phyloP scores from a whole-genome alignment of 176 grass and related monocot species.

The Pharus latifolius region DNA sequence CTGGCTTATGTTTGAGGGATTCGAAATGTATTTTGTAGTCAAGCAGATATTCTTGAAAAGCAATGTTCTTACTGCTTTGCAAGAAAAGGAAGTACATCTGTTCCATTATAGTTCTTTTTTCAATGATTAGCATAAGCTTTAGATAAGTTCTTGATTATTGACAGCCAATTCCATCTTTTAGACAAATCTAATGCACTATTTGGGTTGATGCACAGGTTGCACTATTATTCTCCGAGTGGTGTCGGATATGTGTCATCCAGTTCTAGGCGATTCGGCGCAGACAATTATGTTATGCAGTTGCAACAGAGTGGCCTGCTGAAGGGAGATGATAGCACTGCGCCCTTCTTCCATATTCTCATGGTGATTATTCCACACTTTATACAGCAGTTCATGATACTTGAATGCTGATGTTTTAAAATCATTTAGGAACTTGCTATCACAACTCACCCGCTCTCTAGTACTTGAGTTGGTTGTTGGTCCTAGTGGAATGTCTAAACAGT shows the following conservation, averaged over 20 bases:
- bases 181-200: no score
- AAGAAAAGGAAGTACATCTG: no score
- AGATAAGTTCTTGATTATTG: no score
- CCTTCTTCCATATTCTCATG: constrained; percentile 42
- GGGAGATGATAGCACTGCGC: constrained; percentile 42
- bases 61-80: no score
- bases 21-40: no score
- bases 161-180: no score
- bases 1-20: no score
- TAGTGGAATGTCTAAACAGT: constrained; percentile 10
- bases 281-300: constrained; percentile 40
- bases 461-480: constrained; percentile 17
- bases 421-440: constrained; percentile 44
- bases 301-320: constrained; percentile 42
- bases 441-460: constrained; percentile 24
- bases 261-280: constrained; percentile 32
- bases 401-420: neutral
- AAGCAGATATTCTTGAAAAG: no score
- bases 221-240: constrained; percentile 41
- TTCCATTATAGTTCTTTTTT: no score
- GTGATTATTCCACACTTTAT: neutral
- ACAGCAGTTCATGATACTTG: neutral
- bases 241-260: constrained; percentile 36
- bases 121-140: no score
- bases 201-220: constrained; percentile 10